Evolutionary conservation across 768 basidiomycete genomes (phyloP).

Genomic region (Xerocomellus amylosporus): DNA sequence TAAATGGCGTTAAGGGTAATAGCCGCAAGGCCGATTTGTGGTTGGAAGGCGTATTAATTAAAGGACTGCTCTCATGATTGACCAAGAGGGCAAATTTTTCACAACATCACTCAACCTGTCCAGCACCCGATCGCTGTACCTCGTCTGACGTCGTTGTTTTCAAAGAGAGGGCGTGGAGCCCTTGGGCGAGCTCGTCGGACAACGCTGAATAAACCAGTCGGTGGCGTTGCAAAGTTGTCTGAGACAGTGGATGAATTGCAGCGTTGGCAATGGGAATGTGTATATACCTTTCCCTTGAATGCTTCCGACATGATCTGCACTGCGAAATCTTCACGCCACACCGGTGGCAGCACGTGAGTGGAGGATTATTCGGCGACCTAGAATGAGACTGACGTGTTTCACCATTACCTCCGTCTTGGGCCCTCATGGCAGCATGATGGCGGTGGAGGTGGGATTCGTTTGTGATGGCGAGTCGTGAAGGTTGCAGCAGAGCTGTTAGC

Average conservation of each 20-base stretch:
- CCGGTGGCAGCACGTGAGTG: conserved; percentile 25
- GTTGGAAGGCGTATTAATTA: conserved; percentile 29
- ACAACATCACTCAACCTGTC: conserved; percentile 25
- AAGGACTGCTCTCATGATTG: conserved; percentile 31
- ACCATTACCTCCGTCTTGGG: conserved; percentile 59
- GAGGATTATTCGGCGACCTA: conserved; percentile 11
- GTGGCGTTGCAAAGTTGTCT: conserved; percentile 80
- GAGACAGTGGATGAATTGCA: conserved; percentile 14
- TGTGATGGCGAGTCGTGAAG: conserved; percentile 59
- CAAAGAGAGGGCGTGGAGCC: conserved; percentile 75
- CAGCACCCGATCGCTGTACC: conserved; percentile 21
- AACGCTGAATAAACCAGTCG: conserved; percentile 73
- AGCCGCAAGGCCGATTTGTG: conserved; percentile 21
- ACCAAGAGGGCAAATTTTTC: conserved; percentile 18
- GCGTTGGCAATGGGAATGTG: conserved; percentile 3
- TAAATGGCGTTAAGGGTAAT: conserved; percentile 12
- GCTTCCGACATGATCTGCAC: conserved; percentile 67
- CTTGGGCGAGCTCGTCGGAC: conserved; percentile 64
- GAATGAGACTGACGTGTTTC: conserved; percentile 72
- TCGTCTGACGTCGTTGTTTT: conserved; percentile 70
- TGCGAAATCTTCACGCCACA: conserved; percentile 60
- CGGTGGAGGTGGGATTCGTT: conserved; percentile 87
- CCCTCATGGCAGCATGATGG: conserved; percentile 81
- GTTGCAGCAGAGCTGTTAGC: conserved; percentile 62
- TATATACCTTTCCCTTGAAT: conserved; percentile 70